These are phyloP conservation scores for Penicillium sp. DNA, from an alignment of 2,329 filamentous ascomycete species.

Conservation along the genomic window DNA sequence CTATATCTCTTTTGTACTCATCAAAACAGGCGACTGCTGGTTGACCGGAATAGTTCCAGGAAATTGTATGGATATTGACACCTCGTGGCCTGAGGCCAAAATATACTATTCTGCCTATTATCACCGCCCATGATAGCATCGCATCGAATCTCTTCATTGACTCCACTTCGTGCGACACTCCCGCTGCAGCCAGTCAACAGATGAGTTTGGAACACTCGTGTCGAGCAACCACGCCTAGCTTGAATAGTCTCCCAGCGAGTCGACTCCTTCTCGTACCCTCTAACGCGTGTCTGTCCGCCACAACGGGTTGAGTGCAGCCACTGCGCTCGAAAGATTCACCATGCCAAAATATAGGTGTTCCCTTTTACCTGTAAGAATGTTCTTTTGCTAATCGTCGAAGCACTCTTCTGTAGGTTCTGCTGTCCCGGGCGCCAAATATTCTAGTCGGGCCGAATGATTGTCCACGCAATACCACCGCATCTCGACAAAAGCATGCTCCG, in stretches of 20 bases:
- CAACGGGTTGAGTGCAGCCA: slow-evolving; percentile 10
- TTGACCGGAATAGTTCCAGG: background rate
- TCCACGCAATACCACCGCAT: slow-evolving; percentile 5
- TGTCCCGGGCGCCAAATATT: background rate
- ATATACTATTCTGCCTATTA: slow-evolving; percentile 6
- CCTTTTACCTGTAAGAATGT: slow-evolving; percentile 8
- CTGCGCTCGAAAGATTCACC: slow-evolving; percentile 46
- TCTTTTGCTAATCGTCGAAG: slow-evolving; percentile 44
- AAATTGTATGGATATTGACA: background rate
- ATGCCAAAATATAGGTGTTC: slow-evolving; percentile 84
- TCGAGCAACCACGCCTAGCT: background rate
- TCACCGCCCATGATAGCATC: slow-evolving; percentile 15
- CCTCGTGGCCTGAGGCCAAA: slow-evolving; percentile 11
- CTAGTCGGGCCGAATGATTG: background rate
- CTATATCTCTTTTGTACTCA: background rate
- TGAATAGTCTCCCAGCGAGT: background rate
- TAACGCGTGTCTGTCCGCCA: slow-evolving; percentile 22
- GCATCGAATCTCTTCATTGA: slow-evolving; percentile 18
- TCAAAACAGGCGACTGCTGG: background rate
- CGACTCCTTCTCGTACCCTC: slow-evolving; percentile 11
- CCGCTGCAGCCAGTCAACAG: background rate
- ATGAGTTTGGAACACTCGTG: background rate
- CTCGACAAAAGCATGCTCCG: background rate
- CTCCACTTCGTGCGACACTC: slow-evolving; percentile 4
- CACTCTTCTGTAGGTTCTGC: slow-evolving; percentile 71